These are phyloP conservation scores for Suillus americanus DNA, from an alignment of 768 basidiomycete genomes.

Conservation along the genomic window DNA sequence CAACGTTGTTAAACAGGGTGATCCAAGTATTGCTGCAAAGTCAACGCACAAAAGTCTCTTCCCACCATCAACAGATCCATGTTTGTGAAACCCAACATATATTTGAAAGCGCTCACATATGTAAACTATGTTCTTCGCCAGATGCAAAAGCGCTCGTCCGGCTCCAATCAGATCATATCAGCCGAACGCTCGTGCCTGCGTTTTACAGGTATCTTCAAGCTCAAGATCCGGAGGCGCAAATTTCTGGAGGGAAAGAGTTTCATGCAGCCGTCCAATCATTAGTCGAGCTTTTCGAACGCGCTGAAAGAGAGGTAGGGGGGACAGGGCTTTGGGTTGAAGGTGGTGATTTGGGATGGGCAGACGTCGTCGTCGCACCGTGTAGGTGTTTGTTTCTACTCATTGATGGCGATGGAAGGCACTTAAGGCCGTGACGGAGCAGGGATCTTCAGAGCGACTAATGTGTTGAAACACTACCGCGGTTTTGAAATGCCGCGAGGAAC, in stretches of 20 bases:
- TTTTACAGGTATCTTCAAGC: slow-evolving; percentile 79
- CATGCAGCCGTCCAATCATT: slow-evolving; percentile 49
- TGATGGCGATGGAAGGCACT: slow-evolving; percentile 1
- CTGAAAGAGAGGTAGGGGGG: slow-evolving; percentile 49
- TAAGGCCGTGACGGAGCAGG: slow-evolving; percentile 40
- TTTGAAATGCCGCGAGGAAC: slow-evolving; percentile 53
- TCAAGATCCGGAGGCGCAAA: slow-evolving; percentile 55
- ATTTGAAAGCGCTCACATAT: not conserved
- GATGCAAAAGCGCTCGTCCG: slow-evolving; percentile 68
- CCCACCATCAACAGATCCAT: slow-evolving; percentile 58
- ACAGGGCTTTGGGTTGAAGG: slow-evolving; percentile 60
- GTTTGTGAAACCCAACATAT: slow-evolving; percentile 34
- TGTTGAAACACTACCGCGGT: slow-evolving; percentile 65
- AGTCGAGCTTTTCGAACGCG: slow-evolving; percentile 54
- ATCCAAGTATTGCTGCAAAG: slow-evolving; percentile 46
- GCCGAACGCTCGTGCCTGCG: slow-evolving; percentile 61
- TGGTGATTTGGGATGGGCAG: slow-evolving; percentile 58
- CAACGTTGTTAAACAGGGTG: not conserved
- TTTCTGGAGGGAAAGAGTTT: slow-evolving; percentile 53
- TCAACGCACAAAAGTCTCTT: slow-evolving; percentile 53
- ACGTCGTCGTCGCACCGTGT: slow-evolving; percentile 75
- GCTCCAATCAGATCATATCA: slow-evolving; percentile 68
- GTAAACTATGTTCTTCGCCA: slow-evolving; percentile 22
- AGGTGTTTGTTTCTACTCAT: slow-evolving; percentile 21
- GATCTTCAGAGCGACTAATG: slow-evolving; percentile 65